Evolutionary conservation across 805 yeast species (phyloP), one percentile per base, ranked within the genome.

Genomic region (Metschnikowia drakensbergensis): DNA sequence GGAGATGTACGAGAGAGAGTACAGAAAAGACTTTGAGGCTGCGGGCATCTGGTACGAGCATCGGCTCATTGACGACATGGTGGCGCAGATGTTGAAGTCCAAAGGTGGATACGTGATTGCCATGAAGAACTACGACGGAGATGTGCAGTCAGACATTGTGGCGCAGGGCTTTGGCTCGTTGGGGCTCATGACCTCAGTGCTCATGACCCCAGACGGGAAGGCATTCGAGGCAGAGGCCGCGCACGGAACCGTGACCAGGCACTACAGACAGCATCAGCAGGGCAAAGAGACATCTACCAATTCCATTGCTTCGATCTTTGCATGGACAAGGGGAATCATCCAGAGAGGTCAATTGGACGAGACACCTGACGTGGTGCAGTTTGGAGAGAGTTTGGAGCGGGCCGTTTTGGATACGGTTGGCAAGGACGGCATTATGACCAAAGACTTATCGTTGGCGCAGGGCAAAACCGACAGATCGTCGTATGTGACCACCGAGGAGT

Each of bases 161-260:
- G 94, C 94, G 3, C 94, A 86, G 69, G 94, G 94, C 40, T 86
- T 86, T 56, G 94, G 94, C 25, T 86, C 92, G 2, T 72, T 86
- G 54, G 94, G 94, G 46, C 75, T 86, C 55, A 86, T 86, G 94
- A 86, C 94, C 7, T 86, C 94, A 8, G 88, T 83, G 36, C 76
- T 86, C 55, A 82, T 86, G 72, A 83, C 92, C 13, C 91, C 92
- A 45, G 92, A 86, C 68, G 94, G 94, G 37, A 84, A 84, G 65
- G 81, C 90, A n/a, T 86, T 83, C 58, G 94, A 86, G 72, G 76
- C 86, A 51, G 94, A 86, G 67, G 92, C 92, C 51, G 94, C 94
- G 31, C 94, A 86, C 62, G 94, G 94, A 59, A 86, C 94, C 13
- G 94, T 86, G 54, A 86, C 94, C 30, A 83, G 94, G 79, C 94